These are phyloP conservation scores for Metschnikowia colocasiae DNA, from an alignment of 805 yeast species.

Conservation along the genomic window DNA sequence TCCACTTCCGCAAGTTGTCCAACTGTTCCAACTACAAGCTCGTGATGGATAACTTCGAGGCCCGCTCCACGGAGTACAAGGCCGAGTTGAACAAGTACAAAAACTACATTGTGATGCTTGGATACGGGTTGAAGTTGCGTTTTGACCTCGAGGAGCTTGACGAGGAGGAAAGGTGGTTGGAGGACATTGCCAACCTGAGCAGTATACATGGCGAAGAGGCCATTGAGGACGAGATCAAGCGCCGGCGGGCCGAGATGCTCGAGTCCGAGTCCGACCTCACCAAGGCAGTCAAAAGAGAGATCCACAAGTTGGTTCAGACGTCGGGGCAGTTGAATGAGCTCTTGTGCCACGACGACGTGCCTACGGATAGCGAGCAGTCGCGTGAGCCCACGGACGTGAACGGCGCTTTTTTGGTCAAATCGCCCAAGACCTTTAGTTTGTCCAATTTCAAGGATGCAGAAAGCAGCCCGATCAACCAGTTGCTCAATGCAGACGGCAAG, in stretches of 20 bases:
- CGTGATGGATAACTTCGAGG: slow-evolving; percentile 38
- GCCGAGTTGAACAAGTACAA: slow-evolving; percentile 44
- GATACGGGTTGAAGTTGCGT: slow-evolving; percentile 46
- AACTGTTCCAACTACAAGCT: slow-evolving; percentile 33
- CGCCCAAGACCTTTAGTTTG: slow-evolving; percentile 40
- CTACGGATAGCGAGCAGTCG: not conserved
- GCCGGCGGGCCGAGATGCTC: slow-evolving; percentile 6
- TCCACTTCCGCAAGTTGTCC: slow-evolving; percentile 25
- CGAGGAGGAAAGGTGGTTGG: slow-evolving; percentile 9
- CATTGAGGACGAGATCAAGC: slow-evolving; percentile 8
- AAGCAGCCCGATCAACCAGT: slow-evolving; percentile 34
- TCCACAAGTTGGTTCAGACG: slow-evolving; percentile 21
- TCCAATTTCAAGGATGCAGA: slow-evolving; percentile 33
- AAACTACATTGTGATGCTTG: slow-evolving; percentile 43
- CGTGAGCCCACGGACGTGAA: slow-evolving; percentile 18
- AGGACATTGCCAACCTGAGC: slow-evolving; percentile 5
- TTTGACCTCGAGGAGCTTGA: slow-evolving; percentile 39
- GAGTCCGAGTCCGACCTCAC: slow-evolving; percentile 30
- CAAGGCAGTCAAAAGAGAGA: slow-evolving; percentile 31
- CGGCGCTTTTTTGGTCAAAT: slow-evolving; percentile 26
- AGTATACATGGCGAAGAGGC: slow-evolving; percentile 9
- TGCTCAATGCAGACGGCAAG: slow-evolving; percentile 22
- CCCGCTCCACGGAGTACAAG: slow-evolving; percentile 41
- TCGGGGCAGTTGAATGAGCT: slow-evolving; percentile 16
- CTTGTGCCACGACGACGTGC: slow-evolving; percentile 4